Base-by-base conservation (phyloP, 2,329 filamentous ascomycete species). In the Orbilia javanica region DNA sequence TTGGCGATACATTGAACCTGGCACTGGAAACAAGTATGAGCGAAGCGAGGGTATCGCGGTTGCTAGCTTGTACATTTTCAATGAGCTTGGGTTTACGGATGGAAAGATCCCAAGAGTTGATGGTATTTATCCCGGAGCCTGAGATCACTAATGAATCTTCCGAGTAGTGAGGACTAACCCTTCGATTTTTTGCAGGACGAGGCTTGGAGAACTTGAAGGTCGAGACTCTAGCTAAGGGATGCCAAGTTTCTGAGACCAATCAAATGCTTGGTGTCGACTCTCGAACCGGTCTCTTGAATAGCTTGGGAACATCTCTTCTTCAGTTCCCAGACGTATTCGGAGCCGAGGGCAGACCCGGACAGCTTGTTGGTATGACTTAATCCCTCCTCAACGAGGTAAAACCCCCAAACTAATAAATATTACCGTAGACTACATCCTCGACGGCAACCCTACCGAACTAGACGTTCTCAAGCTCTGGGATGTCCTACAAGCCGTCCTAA, bases 251-350 rank as follows among this genome's bases (percentile, higher is more conserved):
- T 0, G 65, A 82, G 0, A 79, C 81, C 0, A 88, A 88, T 70
- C 85, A 85, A 0, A 86, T 88, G 79, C 80, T 87, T 0, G 86
- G 87, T 2, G 83, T 86, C 1, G 80, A 83, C 0, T 86, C 86
- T 0, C 84, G 81, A 98, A 97, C 84, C 94, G 94, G 27, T 87
- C 88, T 2, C 90, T 94, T 83, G 92, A 91, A 66, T 88, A 96
- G 75, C 95, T 95, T n/a, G 95, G 96, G 81, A 96, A 97, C 83
- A 93, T 99, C 90, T 89, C 98, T 79, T 93, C 93, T 96, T 20
- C 60, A 57, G 42, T 76, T 53, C 29, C 39, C 48, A 42, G 20
- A 46, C 31, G 36, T 15, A 13, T 72, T 72, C 42, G 73, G 73
- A 7, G 20, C 36, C 1, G 57, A 77, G 8, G 65, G 57, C 42